Evolutionary conservation across 768 basidiomycete species (phyloP).

Genomic region (Collybiopsis luxurians): DNA sequence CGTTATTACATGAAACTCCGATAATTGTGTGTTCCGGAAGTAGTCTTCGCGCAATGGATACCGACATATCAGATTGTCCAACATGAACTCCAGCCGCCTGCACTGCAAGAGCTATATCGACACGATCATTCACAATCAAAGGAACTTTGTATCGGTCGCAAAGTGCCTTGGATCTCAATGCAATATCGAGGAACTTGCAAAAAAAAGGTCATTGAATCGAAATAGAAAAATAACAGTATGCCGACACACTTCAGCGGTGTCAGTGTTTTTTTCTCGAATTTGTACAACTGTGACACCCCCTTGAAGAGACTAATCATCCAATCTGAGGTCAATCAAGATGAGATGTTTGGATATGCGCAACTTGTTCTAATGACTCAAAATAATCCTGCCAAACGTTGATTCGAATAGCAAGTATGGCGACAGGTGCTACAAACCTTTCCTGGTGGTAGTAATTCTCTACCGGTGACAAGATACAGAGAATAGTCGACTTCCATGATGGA

Average conservation of each 20-base stretch:
- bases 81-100: constrained; percentile 81
- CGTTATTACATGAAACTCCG: constrained; percentile 75
- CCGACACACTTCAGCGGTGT: constrained; percentile 71
- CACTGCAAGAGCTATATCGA: constrained; percentile 83
- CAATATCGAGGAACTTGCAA: constrained; percentile 78
- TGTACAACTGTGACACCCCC: constrained; percentile 93
- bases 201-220: background rate
- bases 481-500: constrained; percentile 45
- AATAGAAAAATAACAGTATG: background rate
- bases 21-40: constrained; percentile 71
- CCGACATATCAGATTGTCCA: constrained; percentile 85
- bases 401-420: background rate
- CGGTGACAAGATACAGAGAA: constrained; percentile 86
- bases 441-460: constrained; percentile 69
- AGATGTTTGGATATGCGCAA: constrained; percentile 21
- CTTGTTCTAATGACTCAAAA: constrained; percentile 72
- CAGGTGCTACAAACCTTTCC: constrained; percentile 53
- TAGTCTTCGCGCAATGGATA: constrained; percentile 59
- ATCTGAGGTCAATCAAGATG: background rate
- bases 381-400: constrained; percentile 48
- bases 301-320: constrained; percentile 54
- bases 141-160: constrained; percentile 79
- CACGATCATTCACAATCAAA: constrained; percentile 82
- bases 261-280: constrained; percentile 79
- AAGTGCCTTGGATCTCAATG: constrained; percentile 61